phyloP scores from a whole-genome alignment of 176 grass and related monocot genomes.

The Dendrocalamus sinicus region DNA sequence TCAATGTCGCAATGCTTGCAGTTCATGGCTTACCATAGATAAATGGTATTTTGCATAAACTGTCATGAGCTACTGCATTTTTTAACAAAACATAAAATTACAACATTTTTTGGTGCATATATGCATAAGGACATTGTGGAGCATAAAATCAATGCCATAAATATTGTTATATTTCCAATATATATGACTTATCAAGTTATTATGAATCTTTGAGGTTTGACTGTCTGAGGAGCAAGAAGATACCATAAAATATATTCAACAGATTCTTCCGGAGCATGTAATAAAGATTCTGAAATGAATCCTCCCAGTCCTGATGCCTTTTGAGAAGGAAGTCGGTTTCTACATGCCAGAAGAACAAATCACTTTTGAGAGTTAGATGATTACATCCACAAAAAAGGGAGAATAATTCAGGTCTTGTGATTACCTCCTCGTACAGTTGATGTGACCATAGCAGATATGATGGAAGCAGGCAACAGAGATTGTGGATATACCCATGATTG shows the following conservation, averaged over 20 bases:
- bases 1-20: not conserved
- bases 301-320: slow-evolving; percentile 81
- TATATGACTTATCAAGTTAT: not conserved
- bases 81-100: not conserved
- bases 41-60: not conserved
- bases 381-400: not conserved
- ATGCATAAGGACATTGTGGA: not conserved
- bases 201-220: not conserved
- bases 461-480: slow-evolving; percentile 59
- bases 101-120: not conserved
- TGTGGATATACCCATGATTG: slow-evolving; percentile 94
- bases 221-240: slow-evolving; percentile 5
- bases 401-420: slow-evolving; percentile 35
- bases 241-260: slow-evolving; percentile 95
- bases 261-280: slow-evolving; percentile 85
- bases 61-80: slow-evolving; percentile 8
- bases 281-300: slow-evolving; percentile 88
- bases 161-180: not conserved
- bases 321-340: slow-evolving; percentile 73
- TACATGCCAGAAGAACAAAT: slow-evolving; percentile 44
- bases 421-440: slow-evolving; percentile 79
- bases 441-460: slow-evolving; percentile 72
- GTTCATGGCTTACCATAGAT: not conserved
- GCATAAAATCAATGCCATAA: slow-evolving; percentile 1
- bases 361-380: not conserved